Conservation (phyloP, 306 rosid species). For the Trichosanthes truncata region DNA sequence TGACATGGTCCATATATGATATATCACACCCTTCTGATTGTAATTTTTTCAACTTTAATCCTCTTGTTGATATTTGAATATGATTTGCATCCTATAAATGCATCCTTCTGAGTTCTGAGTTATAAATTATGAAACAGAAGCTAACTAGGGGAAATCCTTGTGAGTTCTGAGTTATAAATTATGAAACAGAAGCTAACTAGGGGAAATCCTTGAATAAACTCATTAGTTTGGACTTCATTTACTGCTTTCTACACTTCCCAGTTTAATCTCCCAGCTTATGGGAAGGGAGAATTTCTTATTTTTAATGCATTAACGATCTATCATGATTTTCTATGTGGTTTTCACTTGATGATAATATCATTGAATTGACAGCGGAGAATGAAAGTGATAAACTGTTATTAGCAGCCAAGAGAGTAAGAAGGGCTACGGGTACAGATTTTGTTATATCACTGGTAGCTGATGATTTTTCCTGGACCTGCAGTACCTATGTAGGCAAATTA, state of each 20-base stretch:
- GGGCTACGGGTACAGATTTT: slow-evolving; percentile 65
- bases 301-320: background rate
- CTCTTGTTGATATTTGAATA: background rate
- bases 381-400: slow-evolving; percentile 56
- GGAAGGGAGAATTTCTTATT: background rate
- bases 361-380: slow-evolving; percentile 48
- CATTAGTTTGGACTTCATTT: background rate
- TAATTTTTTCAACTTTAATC: background rate
- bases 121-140: background rate
- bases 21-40: background rate
- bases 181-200: background rate
- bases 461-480: slow-evolving; percentile 60
- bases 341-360: slow-evolving; percentile 13
- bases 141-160: background rate
- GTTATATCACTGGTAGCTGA: slow-evolving; percentile 54
- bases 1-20: background rate
- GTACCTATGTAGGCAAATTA: slow-evolving; percentile 54
- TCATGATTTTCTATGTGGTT: background rate
- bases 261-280: background rate
- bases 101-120: background rate
- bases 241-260: background rate
- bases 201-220: background rate
- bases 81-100: background rate
- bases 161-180: background rate
- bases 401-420: slow-evolving; percentile 74